Base-by-base conservation (phyloP, 2,329 filamentous ascomycete species). In the Dactylonectria macrodidyma region DNA sequence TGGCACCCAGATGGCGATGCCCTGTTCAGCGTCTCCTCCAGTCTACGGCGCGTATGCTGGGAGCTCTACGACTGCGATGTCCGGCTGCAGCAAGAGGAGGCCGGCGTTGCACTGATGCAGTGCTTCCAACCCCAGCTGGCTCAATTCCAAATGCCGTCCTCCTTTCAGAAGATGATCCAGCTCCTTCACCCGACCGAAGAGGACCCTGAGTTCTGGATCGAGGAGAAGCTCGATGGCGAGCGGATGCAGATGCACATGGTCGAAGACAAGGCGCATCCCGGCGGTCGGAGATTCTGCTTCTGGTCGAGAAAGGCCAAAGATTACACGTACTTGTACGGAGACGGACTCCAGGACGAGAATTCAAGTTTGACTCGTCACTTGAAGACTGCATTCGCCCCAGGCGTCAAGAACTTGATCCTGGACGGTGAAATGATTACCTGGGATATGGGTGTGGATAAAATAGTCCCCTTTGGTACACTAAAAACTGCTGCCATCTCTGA, bases 371-470 rank as follows among this genome's bases (percentile, higher is more conserved):
- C 95, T 0, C 88, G 94, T 38, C 92, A 97, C 78, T 84, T 98
- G 22, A 89, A 89, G 59, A 86, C 90, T 47, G 94, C 94, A 0
- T 98, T 99, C 78, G 85, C 90, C 2, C 84, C 90, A 1, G 91
- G 91, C 2, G 94, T 98, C 0, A 87, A 91, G 16, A 98, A 93
- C 77, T 87, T 97, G 71, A 97, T 99, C 57, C 86, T 99, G 0
- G 96, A 99, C 75, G 96, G 96, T 10, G 96, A 99, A 79, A 99
- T 99, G 96, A 95, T 99, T 65, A 97, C 95, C 0, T 99, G 96
- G 96, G 94, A 98, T 77, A 93, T 95, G 68, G 90, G 92, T 51
- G 86, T 93, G 57, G 93, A 97, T 81, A 92, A 92, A 62, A 93
- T 96, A 59, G 92, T 97, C 16, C 90, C 92, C 0, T 99, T 99